These are phyloP conservation scores for Talaromyces sp. DNA, from an alignment of 2,329 filamentous ascomycete genomes.

Conservation along the genomic window DNA sequence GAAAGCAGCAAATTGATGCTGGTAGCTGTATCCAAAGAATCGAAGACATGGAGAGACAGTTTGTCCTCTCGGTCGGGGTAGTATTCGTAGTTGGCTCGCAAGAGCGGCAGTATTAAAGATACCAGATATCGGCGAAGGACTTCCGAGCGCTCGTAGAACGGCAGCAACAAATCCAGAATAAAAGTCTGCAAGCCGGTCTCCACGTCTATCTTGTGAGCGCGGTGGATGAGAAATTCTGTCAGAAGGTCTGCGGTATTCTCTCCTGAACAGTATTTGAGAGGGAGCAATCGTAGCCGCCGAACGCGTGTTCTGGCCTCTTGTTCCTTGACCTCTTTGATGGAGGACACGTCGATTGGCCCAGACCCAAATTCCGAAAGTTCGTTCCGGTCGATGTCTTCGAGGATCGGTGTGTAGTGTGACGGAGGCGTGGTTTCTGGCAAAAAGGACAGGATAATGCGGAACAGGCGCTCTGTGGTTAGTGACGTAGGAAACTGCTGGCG, in stretches of 20 bases:
- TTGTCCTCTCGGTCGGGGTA: constrained; percentile 47
- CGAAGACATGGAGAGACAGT: constrained; percentile 48
- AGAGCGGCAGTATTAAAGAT: constrained; percentile 53
- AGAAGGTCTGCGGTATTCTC: constrained; percentile 39
- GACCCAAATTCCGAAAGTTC: constrained; percentile 16
- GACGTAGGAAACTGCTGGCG: constrained; percentile 43
- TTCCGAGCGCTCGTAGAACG: constrained; percentile 52
- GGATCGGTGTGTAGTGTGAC: constrained; percentile 42
- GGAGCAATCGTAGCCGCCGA: constrained; percentile 47
- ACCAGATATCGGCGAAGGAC: constrained; percentile 56
- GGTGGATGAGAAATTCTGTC: constrained; percentile 55
- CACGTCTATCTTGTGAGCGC: constrained; percentile 54
- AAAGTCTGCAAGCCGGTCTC: constrained; percentile 55
- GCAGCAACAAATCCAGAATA: constrained; percentile 51
- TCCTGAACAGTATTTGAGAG: constrained; percentile 44
- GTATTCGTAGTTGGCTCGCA: constrained; percentile 59
- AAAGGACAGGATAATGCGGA: constrained; percentile 57
- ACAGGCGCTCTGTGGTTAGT: constrained; percentile 48
- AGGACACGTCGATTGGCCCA: constrained; percentile 40
- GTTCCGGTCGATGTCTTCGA: constrained; percentile 43
- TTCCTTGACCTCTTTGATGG: constrained; percentile 46
- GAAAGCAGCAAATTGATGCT: constrained; percentile 52
- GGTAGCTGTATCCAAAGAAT: constrained; percentile 45
- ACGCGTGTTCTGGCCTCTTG: constrained; percentile 48
- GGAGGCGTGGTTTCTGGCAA: constrained; percentile 56